A percentile compares a stretch with the other conserved stretches of the same genome.
These are phyloP conservation scores for Zygosaccharomyces rouxii DNA, from an alignment of 805 yeast species.

Conservation along the genomic window DNA sequence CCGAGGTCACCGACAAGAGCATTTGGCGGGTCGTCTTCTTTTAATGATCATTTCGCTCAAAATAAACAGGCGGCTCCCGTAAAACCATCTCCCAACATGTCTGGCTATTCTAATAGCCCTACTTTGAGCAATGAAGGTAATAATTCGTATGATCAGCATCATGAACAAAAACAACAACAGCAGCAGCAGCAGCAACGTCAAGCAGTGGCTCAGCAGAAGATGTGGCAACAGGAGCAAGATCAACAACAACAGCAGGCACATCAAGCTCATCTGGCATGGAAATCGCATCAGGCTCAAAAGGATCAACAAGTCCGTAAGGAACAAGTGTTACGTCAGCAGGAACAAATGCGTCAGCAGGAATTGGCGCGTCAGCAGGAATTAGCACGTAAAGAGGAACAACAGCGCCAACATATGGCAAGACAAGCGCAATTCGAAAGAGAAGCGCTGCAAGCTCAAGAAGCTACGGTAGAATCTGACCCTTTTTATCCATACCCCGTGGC, in stretches of 20 bases:
- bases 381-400: slow-evolving; percentile 3
- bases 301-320: slow-evolving; percentile 3
- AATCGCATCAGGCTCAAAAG: background rate
- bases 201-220: background rate
- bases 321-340: slow-evolving; percentile 3
- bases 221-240: background rate
- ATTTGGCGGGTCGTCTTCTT: background rate
- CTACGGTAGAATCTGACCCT: background rate
- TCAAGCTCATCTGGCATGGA: slow-evolving; percentile 6
- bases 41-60: slow-evolving; percentile 3
- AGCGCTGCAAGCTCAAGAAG: slow-evolving; percentile 1
- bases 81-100: slow-evolving; percentile 16
- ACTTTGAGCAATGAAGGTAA: slow-evolving; percentile 10
- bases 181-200: slow-evolving; percentile 2
- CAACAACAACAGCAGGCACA: slow-evolving; percentile 1
- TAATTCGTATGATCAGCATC: slow-evolving; percentile 1
- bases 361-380: slow-evolving; percentile 5
- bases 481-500: background rate
- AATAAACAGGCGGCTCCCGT: background rate
- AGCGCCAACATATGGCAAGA: background rate
- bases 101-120: slow-evolving; percentile 25
- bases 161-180: slow-evolving; percentile 8
- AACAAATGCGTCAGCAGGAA: slow-evolving; percentile 6
- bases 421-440: background rate
- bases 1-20: slow-evolving; percentile 4